These are phyloP conservation scores for Brassica nigra DNA, from an alignment of 345 rosid genomes.

Conservation along the genomic window DNA sequence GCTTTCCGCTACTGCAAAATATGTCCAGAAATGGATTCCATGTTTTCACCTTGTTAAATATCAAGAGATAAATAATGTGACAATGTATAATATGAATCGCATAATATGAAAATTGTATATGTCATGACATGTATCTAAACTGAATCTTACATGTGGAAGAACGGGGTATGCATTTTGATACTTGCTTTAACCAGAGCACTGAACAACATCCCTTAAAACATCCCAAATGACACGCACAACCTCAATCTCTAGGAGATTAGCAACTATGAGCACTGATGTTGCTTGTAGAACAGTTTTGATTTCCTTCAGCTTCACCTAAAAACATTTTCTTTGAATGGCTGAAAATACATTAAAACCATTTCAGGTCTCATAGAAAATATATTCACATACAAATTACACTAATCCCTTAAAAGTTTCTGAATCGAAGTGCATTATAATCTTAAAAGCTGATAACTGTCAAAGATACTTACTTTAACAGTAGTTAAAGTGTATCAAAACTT, in stretches of 20 bases:
- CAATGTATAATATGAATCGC: not conserved
- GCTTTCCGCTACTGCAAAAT: not conserved
- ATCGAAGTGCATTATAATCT: too few relatives aligned
- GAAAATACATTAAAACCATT: not conserved
- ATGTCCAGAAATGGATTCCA: not conserved
- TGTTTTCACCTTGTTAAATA: not conserved
- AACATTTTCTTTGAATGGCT: conserved; percentile 76
- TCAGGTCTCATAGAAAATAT: not conserved
- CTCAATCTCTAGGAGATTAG: conserved; percentile 75
- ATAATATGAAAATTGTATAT: too few relatives aligned
- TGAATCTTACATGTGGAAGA: conserved; percentile 53
- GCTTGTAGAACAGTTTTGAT: conserved; percentile 80
- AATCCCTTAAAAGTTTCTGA: too few relatives aligned
- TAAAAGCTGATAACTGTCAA: too few relatives aligned
- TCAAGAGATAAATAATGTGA: not conserved
- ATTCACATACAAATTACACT: not conserved
- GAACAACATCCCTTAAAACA: conserved; percentile 97
- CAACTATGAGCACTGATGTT: conserved; percentile 61
- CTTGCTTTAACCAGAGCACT: conserved; percentile 99
- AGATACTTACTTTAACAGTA: too few relatives aligned
- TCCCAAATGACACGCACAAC: conserved; percentile 88
- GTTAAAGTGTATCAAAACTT: too few relatives aligned
- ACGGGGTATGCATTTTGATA: conserved; percentile 93
- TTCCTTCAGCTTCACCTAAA: conserved; percentile 82
- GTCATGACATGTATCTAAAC: not conserved